phyloP scores from a whole-genome alignment of 2,329 filamentous ascomycete genomes.

The Huntiella moniliformis region DNA sequence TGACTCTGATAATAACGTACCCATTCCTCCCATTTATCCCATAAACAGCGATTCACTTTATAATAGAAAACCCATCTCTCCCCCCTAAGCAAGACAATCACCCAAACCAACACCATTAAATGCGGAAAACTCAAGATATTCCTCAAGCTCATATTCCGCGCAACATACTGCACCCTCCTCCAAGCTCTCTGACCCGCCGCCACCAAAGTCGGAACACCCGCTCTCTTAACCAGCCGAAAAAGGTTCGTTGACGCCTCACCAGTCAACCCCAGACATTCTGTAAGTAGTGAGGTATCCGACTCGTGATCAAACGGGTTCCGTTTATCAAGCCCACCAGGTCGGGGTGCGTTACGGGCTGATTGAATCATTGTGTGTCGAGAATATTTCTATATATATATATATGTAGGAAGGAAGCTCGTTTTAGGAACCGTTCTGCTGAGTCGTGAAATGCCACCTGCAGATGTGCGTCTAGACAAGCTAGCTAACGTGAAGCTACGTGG shows the following conservation, averaged over 20 bases:
- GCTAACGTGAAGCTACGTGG: no score
- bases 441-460: no score
- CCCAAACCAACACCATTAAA: slow-evolving; percentile 53
- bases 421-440: no score
- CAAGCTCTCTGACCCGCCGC: slow-evolving; percentile 5
- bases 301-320: slow-evolving; percentile 14
- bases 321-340: slow-evolving; percentile 11
- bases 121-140: slow-evolving; percentile 46
- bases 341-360: no score
- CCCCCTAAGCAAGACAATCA: slow-evolving; percentile 62
- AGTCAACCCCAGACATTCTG: slow-evolving; percentile 13
- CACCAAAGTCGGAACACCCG: not conserved
- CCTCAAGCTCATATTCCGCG: slow-evolving; percentile 27
- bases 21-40: slow-evolving; percentile 86
- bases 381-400: no score
- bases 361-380: no score
- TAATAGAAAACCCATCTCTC: slow-evolving; percentile 62
- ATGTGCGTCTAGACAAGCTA: no score
- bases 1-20: slow-evolving; percentile 28
- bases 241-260: not conserved
- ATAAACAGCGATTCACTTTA: slow-evolving; percentile 53
- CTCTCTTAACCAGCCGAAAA: not conserved
- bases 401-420: no score
- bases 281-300: slow-evolving; percentile 18
- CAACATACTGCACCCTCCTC: slow-evolving; percentile 3